Conservation (phyloP, 2,329 filamentous ascomycete genomes). For the Ophiostoma himal-ulmi region DNA sequence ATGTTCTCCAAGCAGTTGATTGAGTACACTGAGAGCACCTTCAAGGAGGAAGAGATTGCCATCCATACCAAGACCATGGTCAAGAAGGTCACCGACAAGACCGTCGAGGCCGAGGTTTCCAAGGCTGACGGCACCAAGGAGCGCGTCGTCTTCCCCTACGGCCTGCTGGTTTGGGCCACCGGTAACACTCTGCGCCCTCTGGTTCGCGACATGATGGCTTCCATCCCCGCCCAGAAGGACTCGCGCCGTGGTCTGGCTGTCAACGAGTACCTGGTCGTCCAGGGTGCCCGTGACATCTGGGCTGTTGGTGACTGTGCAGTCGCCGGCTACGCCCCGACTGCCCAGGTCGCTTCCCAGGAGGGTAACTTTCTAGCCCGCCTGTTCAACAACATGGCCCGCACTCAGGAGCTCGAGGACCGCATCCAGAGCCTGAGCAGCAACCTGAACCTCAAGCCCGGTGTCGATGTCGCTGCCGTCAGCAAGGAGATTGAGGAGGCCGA, state of each 20-base stretch:
- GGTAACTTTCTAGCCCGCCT: constrained; percentile 89
- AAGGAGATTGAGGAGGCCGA: constrained; percentile 78
- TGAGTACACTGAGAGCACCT: constrained; percentile 97
- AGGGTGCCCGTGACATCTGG: constrained; percentile 96
- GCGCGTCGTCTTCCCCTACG: constrained; percentile 78
- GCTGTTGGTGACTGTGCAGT: constrained; percentile 95
- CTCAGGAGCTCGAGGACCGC: constrained; percentile 70
- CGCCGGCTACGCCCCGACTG: constrained; percentile 94
- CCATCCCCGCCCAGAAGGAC: constrained; percentile 91
- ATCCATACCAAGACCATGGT: constrained; percentile 99
- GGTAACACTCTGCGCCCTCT: constrained; percentile 89
- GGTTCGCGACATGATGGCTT: constrained; percentile 82
- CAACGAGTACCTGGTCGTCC: constrained; percentile 98
- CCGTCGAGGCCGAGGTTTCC: constrained; percentile 81
- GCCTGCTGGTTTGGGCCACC: constrained; percentile 95
- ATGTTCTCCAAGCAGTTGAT: constrained; percentile 99
- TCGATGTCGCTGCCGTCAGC: constrained; percentile 61
- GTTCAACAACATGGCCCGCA: constrained; percentile 99
- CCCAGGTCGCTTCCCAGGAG: constrained; percentile 93
- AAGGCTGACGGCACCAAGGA: constrained; percentile 80
- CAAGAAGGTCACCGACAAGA: constrained; percentile 90
- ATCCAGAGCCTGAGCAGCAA: constrained; percentile 62
- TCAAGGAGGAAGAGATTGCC: constrained; percentile 96
- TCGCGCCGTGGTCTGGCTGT: constrained; percentile 91
- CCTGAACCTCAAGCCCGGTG: constrained; percentile 56